phyloP scores from a whole-genome alignment of 352 stramenopile species.

The Phytopythium ostracodes region DNA sequence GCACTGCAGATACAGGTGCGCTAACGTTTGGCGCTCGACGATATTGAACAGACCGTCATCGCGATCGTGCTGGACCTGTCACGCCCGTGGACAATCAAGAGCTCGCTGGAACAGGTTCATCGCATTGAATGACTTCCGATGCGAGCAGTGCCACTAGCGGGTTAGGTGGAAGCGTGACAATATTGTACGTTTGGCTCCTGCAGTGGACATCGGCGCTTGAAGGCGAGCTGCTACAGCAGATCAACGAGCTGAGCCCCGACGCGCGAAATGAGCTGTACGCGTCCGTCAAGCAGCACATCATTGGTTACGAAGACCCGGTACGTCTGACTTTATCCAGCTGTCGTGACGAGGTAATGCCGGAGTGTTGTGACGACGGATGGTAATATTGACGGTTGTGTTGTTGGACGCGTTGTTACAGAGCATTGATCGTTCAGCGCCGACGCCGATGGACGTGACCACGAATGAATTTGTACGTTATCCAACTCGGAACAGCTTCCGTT shows the following conservation, averaged over 20 bases:
- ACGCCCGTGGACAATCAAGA: conserved; percentile 80
- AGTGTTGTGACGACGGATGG: no score
- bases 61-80: conserved; percentile 69
- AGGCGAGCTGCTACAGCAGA: conserved; percentile 64
- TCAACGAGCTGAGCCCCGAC: conserved; percentile 52
- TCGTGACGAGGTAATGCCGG: no score
- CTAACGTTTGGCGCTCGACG: neutral
- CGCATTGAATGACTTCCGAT: neutral
- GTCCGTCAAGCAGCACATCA: conserved; percentile 65
- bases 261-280: conserved; percentile 56
- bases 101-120: conserved; percentile 52
- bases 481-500: neutral
- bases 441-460: conserved; percentile 48
- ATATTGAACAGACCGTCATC: conserved; percentile 45
- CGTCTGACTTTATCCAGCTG: neutral
- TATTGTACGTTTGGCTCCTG: neutral
- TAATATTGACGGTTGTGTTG: neutral
- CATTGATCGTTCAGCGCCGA: conserved; percentile 47
- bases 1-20: neutral
- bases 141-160: no score
- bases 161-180: neutral
- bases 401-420: conserved; percentile 23
- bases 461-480: conserved; percentile 56
- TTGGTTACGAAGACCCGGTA: conserved; percentile 78
- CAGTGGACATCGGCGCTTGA: conserved; percentile 77